A percentile compares a stretch with the other conserved stretches of the same genome.
Conservation (phyloP, 768 basidiomycete species). For the Filobasidium wieringae region DNA sequence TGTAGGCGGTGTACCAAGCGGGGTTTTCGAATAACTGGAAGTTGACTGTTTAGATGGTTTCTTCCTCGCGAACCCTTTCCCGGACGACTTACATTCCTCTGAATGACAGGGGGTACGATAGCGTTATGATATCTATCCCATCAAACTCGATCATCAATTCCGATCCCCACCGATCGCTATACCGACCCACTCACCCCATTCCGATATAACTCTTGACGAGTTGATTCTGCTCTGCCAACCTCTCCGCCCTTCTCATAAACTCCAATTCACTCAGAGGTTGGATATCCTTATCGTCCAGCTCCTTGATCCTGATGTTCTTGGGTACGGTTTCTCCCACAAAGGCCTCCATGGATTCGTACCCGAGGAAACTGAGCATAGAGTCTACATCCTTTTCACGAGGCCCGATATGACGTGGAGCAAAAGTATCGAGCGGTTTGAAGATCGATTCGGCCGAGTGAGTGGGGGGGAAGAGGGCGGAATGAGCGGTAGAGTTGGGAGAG, state of each 20-base stretch:
- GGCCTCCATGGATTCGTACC: constrained; percentile 75
- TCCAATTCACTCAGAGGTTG: constrained; percentile 74
- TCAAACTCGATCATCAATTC: background rate
- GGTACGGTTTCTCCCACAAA: constrained; percentile 80
- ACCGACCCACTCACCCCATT: constrained; percentile 51
- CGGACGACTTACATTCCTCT: constrained; percentile 52
- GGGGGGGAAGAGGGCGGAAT: constrained; percentile 19
- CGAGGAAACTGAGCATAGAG: constrained; percentile 70
- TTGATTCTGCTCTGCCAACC: constrained; percentile 66
- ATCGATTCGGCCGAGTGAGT: constrained; percentile 42
- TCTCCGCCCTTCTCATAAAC: constrained; percentile 60
- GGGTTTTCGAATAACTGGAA: constrained; percentile 60
- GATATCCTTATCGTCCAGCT: constrained; percentile 49
- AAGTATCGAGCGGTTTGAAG: constrained; percentile 78
- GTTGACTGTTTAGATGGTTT: background rate
- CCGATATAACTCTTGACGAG: constrained; percentile 88
- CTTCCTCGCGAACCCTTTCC: background rate
- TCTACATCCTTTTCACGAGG: constrained; percentile 70
- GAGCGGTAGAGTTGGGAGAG: constrained; percentile 24
- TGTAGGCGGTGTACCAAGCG: constrained; percentile 95
- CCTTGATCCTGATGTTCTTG: constrained; percentile 58
- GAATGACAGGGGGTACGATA: constrained; percentile 86
- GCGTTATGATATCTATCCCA: constrained; percentile 61
- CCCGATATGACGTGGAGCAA: constrained; percentile 81
- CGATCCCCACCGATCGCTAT: background rate